Base-by-base conservation (phyloP, 306 rosid genomes). In the Prunus campanulata region DNA sequence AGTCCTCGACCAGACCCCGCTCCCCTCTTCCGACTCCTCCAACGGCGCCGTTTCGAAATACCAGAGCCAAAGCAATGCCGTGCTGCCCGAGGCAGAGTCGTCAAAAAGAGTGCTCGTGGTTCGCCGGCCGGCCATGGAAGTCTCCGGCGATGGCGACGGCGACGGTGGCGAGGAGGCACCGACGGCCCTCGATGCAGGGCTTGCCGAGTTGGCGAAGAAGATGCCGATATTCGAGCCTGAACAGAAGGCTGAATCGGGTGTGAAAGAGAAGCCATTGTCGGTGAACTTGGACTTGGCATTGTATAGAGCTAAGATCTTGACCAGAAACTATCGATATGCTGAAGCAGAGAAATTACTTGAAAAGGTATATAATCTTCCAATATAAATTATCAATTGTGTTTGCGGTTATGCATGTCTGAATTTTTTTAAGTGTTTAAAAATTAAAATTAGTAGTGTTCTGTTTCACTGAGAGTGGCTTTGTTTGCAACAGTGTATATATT, bases 211-310 rank as follows among this genome's bases (percentile, higher is more conserved):
- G 18, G 97, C 98, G 39, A 92, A 87, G 91, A 92, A 88, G 84
- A 90, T 92, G 83, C 91, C 91, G 44, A 86, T 88, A 6, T 95
- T 95, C 77, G 97, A 90, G 80, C 98, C 98, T 15, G 84, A 54
- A 10, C 52, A 69, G 80, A 75, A 91, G 71, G 74, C 84, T 3
- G 88, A 68, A 27, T 80, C 77, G 30, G 86, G 83, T 0, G 64
- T 88, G 8, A 72, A 77, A 76, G 92, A 81, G 88, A 90, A 70
- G 85, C 91, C 83, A 11, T 88, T 95, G 30, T 46, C 59, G 19
- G 91, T 95, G 86, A 95, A 95, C 82, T 79, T 95, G 96, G 98
- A 90, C 79, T 85, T 95, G 87, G 88, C 96, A 6, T 76, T 95
- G 64, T 95, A 92, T 42, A 86, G 74, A 63, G 96, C 96, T 2